Percentiles rank a stretch among this genome's conserved stretches.
These are phyloP conservation scores for Tephrocybe sp. DNA, from an alignment of 768 basidiomycete species.

Conservation along the genomic window DNA sequence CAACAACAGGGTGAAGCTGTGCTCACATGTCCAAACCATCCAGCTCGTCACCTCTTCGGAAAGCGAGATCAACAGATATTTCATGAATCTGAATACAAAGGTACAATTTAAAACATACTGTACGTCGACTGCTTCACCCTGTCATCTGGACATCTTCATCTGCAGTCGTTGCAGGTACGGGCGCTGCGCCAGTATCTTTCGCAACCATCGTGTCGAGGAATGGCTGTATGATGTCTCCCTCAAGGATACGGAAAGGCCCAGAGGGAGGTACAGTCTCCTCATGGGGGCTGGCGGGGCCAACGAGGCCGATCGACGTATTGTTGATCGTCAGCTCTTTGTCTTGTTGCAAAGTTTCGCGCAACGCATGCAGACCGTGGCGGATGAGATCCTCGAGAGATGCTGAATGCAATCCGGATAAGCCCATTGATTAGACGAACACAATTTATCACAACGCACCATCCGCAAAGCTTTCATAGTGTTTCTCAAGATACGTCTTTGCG, in stretches of 20 bases:
- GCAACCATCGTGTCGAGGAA: constrained; percentile 80
- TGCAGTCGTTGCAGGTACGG: constrained; percentile 25
- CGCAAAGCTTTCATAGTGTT: constrained; percentile 84
- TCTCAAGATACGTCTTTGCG: constrained; percentile 98
- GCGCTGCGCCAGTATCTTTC: constrained; percentile 49
- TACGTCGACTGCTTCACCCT: constrained; percentile 40
- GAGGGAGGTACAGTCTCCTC: constrained; percentile 52
- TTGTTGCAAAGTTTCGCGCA: constrained; percentile 96
- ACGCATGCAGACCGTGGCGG: constrained; percentile 89
- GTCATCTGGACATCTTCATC: constrained; percentile 90
- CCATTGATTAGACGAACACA: not conserved
- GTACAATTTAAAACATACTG: not conserved
- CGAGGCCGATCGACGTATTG: constrained; percentile 94
- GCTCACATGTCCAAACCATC: too few relatives aligned
- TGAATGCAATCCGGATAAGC: constrained; percentile 28
- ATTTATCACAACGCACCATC: constrained; percentile 59
- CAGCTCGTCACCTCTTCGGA: not conserved
- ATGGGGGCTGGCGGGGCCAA: constrained; percentile 68
- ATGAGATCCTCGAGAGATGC: constrained; percentile 87
- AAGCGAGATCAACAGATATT: not conserved
- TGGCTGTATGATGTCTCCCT: constrained; percentile 72
- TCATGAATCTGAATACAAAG: not conserved
- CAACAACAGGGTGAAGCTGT: too few relatives aligned
- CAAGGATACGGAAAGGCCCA: constrained; percentile 82
- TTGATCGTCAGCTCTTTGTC: constrained; percentile 93